A percentile compares a stretch with the other conserved stretches of the same genome.
Evolutionary conservation across 495 filamentous ascomycete genomes (phyloP).

Genomic region (Trichocladium uniseriatum): DNA sequence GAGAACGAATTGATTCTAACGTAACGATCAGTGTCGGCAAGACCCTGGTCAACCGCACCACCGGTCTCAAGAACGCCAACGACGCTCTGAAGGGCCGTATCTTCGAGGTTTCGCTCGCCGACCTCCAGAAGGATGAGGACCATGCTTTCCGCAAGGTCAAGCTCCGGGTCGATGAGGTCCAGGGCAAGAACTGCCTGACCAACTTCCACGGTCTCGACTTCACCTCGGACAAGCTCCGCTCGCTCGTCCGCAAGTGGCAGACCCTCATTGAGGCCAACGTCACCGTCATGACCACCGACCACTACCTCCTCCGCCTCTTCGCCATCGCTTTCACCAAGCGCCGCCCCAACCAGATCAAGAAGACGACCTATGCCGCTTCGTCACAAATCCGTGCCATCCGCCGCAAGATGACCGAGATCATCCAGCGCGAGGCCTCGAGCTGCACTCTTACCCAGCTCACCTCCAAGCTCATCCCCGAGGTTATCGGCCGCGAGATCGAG

Average conservation of each 20-base stretch:
- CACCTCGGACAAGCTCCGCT: slow-evolving; percentile 98
- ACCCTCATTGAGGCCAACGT: slow-evolving; percentile 98
- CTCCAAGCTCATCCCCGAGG: slow-evolving; percentile 96
- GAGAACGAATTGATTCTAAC: slow-evolving; percentile 28
- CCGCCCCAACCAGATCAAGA: slow-evolving; percentile 98
- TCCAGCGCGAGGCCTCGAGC: slow-evolving; percentile 85
- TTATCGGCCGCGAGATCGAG: slow-evolving; percentile 98
- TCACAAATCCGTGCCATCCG: slow-evolving; percentile 95
- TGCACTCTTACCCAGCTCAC: slow-evolving; percentile 92
- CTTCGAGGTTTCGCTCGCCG: slow-evolving; percentile 96
- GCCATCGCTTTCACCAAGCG: slow-evolving; percentile 98
- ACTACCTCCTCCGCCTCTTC: slow-evolving; percentile 97
- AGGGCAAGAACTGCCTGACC: slow-evolving; percentile 99
- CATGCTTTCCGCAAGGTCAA: slow-evolving; percentile 99
- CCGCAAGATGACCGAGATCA: slow-evolving; percentile 99
- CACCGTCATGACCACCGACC: slow-evolving; percentile 98
- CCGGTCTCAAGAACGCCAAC: slow-evolving; percentile 99
- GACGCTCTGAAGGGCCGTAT: slow-evolving; percentile 97
- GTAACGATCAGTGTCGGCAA: slow-evolving; percentile 75
- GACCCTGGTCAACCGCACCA: slow-evolving; percentile 97
- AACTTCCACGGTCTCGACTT: slow-evolving; percentile 99
- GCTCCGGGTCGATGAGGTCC: slow-evolving; percentile 95
- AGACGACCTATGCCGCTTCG: slow-evolving; percentile 93
- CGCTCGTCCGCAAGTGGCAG: slow-evolving; percentile 99
- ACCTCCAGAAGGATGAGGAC: slow-evolving; percentile 99